A percentile compares a stretch with the other conserved stretches of the same genome.
These are phyloP conservation scores for Globisporangium nodosum DNA, from an alignment of 352 stramenopile species.

Conservation along the genomic window DNA sequence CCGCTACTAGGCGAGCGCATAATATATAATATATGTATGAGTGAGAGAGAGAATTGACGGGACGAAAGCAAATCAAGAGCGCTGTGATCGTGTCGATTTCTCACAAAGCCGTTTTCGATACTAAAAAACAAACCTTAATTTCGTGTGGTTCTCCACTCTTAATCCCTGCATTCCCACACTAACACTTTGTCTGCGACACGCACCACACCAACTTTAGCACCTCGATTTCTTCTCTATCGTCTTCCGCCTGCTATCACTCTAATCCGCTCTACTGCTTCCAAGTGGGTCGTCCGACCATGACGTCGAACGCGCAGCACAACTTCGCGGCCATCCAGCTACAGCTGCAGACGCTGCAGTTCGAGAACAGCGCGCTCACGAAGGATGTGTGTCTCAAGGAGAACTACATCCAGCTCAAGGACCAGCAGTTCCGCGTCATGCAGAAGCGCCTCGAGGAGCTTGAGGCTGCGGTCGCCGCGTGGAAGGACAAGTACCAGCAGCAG, in stretches of 20 bases:
- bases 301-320: conserved; percentile 49
- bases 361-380: conserved; percentile 57
- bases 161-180: background rate
- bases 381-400: conserved; percentile 68
- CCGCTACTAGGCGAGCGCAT: too few relatives aligned
- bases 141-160: background rate
- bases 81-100: too few relatives aligned
- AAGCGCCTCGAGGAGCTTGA: conserved; percentile 62
- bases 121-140: background rate
- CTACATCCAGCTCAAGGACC: conserved; percentile 67
- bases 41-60: too few relatives aligned
- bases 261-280: too few relatives aligned
- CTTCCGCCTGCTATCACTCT: too few relatives aligned
- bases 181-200: too few relatives aligned
- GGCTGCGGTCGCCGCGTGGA: conserved; percentile 46
- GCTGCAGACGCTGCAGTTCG: conserved; percentile 47
- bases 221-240: background rate
- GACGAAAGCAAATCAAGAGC: too few relatives aligned
- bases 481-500: conserved; percentile 61
- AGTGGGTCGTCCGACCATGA: too few relatives aligned
- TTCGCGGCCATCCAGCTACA: conserved; percentile 52
- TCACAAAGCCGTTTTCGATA: too few relatives aligned
- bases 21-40: too few relatives aligned
- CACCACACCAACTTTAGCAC: background rate
- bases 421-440: conserved; percentile 73